Evolutionary conservation across 2,329 filamentous ascomycete species (phyloP).

Genomic region (Colletotrichum sp.): DNA sequence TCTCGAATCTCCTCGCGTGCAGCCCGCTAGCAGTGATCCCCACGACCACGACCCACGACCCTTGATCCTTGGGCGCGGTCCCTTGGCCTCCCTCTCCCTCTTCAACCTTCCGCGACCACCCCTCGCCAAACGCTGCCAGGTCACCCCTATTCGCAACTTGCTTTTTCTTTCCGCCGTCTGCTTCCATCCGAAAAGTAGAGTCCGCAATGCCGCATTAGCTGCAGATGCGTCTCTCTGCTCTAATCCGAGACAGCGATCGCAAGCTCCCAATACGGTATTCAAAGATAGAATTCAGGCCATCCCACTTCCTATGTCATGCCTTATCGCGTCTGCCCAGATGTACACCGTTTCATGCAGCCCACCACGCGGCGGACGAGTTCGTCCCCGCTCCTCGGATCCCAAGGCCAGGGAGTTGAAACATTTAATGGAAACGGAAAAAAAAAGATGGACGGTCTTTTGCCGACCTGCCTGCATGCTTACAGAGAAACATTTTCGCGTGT

Average conservation of each 20-base stretch:
- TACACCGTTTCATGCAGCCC: constrained; percentile 17
- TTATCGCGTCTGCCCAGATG: constrained; percentile 4
- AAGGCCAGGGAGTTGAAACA: constrained; percentile 14
- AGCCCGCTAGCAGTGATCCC: constrained; percentile 10
- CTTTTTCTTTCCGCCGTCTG: not conserved
- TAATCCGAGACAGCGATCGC: not conserved
- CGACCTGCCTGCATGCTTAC: not conserved
- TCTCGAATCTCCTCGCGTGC: constrained; percentile 13
- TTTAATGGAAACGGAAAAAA: constrained; percentile 11
- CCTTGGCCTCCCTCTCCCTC: not conserved
- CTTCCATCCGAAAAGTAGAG: not conserved
- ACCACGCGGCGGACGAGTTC: not conserved
- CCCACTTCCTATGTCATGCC: not conserved
- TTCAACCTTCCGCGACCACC: not conserved
- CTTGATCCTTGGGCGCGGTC: constrained; percentile 4
- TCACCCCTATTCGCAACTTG: not conserved
- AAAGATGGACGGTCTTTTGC: not conserved
- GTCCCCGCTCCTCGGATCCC: constrained; percentile 10
- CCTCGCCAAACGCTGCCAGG: not conserved
- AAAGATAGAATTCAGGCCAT: not conserved
- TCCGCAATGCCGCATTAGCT: not conserved
- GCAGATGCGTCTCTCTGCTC: not conserved
- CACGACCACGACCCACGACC: constrained; percentile 4
- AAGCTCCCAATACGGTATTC: not conserved
- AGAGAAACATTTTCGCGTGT: not conserved